Evolutionary conservation across 2,329 filamentous ascomycete species (phyloP).

Genomic region (Pestalotiopsis sp.): DNA sequence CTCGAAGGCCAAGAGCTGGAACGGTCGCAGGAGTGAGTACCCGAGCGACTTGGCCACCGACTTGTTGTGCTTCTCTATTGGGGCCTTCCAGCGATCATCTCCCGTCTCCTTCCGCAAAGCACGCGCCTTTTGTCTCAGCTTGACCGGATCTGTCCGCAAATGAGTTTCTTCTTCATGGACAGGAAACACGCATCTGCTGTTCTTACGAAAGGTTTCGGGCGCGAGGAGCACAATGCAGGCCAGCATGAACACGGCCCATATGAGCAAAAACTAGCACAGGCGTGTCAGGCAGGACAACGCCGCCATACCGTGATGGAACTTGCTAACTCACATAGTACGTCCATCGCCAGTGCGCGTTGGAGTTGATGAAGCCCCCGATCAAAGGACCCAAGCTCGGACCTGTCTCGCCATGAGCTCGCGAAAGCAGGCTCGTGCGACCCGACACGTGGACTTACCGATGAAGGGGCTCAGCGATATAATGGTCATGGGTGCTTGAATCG

Average conservation of each 20-base stretch:
- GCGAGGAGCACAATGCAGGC: conserved; percentile 70
- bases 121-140: conserved; percentile 73
- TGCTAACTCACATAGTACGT: conserved; percentile 66
- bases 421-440: neutral
- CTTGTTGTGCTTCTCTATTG: conserved; percentile 72
- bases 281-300: neutral
- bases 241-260: conserved; percentile 74
- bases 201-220: conserved; percentile 80
- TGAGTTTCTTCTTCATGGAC: neutral
- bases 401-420: conserved; percentile 10
- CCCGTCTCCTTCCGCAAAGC: conserved; percentile 73
- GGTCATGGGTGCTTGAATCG: conserved; percentile 82
- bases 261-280: conserved; percentile 60
- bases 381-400: conserved; percentile 62
- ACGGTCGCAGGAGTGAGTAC: conserved; percentile 66
- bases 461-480: conserved; percentile 72
- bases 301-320: neutral
- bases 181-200: conserved; percentile 39
- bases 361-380: conserved; percentile 81
- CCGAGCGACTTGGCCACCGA: conserved; percentile 67
- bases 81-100: conserved; percentile 75
- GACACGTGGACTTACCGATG: conserved; percentile 36
- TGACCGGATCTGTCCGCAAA: conserved; percentile 56
- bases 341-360: conserved; percentile 75
- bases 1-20: conserved; percentile 78